Evolutionary conservation across 441 rosid genomes (phyloP).

Genomic region (Rhodomyrtus psidioides): DNA sequence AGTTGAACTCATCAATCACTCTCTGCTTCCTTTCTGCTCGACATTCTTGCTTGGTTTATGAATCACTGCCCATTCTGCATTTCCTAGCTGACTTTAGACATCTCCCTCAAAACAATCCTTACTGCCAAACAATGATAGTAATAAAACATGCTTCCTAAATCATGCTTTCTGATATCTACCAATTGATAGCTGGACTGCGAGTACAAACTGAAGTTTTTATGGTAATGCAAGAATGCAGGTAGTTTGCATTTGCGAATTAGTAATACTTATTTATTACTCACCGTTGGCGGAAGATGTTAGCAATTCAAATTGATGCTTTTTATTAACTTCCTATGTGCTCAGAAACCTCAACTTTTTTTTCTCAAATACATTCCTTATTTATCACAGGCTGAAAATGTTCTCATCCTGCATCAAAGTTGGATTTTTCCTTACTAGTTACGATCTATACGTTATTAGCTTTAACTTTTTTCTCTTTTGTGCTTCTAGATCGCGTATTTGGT

Average conservation of each 20-base stretch:
- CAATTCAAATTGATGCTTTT: background rate
- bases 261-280: background rate
- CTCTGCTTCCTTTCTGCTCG: background rate
- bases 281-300: background rate
- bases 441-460: background rate
- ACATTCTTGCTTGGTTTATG: background rate
- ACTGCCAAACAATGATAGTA: background rate
- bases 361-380: background rate
- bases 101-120: background rate
- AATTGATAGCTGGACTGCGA: background rate
- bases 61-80: background rate
- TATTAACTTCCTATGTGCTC: background rate
- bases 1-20: background rate
- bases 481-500: constrained; percentile 91
- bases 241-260: background rate
- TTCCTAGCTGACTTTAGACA: background rate
- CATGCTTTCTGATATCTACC: background rate
- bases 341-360: background rate
- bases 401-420: background rate
- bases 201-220: background rate
- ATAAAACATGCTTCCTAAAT: background rate
- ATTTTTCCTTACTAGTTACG: background rate
- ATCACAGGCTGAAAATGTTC: background rate
- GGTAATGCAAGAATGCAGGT: background rate
- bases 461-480: constrained; percentile 5